Percentiles rank a stretch among this genome's conserved stretches.
These are phyloP conservation scores for Buddleja alternifolia DNA, from an alignment of 257 asterid species.

Conservation along the genomic window DNA sequence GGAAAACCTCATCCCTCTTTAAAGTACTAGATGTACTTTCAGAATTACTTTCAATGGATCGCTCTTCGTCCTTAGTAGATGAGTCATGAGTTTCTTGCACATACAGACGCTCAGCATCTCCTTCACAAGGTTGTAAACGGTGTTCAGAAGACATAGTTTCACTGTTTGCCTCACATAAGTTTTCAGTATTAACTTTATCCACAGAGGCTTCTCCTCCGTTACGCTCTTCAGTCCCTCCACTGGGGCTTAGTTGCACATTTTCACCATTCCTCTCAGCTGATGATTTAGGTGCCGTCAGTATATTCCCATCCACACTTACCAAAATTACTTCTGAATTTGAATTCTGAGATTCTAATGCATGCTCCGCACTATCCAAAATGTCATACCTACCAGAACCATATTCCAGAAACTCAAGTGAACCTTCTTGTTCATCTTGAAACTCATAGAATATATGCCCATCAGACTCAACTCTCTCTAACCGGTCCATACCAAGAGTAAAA, in stretches of 20 bases:
- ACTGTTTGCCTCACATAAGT: constrained; percentile 17
- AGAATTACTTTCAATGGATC: constrained; percentile 18
- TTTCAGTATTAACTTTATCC: constrained; percentile 23
- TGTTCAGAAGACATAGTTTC: constrained; percentile 27
- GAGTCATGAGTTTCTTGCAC: constrained; percentile 34
- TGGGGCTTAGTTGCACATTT: constrained; percentile 49
- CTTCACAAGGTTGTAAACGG: constrained; percentile 35
- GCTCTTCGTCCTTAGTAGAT: constrained; percentile 23
- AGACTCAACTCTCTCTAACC: constrained; percentile 55
- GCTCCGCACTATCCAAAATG: constrained; percentile 49
- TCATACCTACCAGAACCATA: constrained; percentile 54
- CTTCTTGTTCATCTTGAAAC: constrained; percentile 64
- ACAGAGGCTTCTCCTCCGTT: constrained; percentile 39
- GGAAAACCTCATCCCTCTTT: constrained; percentile 50
- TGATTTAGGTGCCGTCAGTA: constrained; percentile 69
- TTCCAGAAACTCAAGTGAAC: constrained; percentile 52
- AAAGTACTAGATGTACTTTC: constrained; percentile 32
- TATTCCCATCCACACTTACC: constrained; percentile 73
- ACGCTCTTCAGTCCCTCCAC: constrained; percentile 43
- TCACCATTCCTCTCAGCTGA: constrained; percentile 52
- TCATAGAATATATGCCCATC: constrained; percentile 61
- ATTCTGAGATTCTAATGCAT: constrained; percentile 54
- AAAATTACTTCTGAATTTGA: constrained; percentile 64
- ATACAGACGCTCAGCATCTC: constrained; percentile 30
- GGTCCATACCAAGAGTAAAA: constrained; percentile 47